Conservation (phyloP, 139 green algal genomes). For the Coccomyxa sp. region DNA sequence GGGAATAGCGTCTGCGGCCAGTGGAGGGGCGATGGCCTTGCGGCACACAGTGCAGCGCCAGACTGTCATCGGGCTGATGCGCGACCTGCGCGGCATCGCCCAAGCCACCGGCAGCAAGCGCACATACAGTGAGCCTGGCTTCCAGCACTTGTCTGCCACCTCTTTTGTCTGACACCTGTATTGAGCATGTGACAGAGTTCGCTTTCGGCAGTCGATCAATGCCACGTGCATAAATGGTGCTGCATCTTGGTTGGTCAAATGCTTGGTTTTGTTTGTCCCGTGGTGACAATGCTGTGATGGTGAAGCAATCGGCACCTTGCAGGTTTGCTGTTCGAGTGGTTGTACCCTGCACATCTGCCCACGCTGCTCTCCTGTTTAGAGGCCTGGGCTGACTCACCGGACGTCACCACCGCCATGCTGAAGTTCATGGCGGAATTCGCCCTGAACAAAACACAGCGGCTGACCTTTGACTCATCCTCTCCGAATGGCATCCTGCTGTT, state of each 20-base stretch:
- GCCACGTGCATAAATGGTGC: too few relatives aligned
- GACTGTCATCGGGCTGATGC: conserved; percentile 81
- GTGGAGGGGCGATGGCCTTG: conserved; percentile 33
- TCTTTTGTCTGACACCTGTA: too few relatives aligned
- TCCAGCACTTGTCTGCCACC: not conserved
- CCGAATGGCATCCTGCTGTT: conserved; percentile 96
- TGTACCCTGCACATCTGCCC: conserved; percentile 89
- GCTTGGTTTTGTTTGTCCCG: too few relatives aligned
- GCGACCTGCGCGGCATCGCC: conserved; percentile 91
- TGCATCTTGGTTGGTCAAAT: too few relatives aligned
- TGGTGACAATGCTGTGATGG: not conserved
- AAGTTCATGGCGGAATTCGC: conserved; percentile 97
- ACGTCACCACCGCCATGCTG: conserved; percentile 84
- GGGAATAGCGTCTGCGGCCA: conserved; percentile 38
- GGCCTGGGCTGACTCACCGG: conserved; percentile 74
- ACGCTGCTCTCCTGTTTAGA: conserved; percentile 76
- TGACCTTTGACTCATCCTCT: conserved; percentile 92
- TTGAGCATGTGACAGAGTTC: too few relatives aligned
- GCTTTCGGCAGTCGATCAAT: too few relatives aligned
- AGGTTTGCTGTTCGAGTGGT: conserved; percentile 93
- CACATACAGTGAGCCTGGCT: conserved; percentile 47
- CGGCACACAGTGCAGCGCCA: conserved; percentile 48
- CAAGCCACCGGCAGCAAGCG: conserved; percentile 78
- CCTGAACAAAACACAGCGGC: conserved; percentile 94
- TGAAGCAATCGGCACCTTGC: not conserved